phyloP scores from a whole-genome alignment of 1,284 basidiomycete species.

The Cystobasidiaceae sp. region DNA sequence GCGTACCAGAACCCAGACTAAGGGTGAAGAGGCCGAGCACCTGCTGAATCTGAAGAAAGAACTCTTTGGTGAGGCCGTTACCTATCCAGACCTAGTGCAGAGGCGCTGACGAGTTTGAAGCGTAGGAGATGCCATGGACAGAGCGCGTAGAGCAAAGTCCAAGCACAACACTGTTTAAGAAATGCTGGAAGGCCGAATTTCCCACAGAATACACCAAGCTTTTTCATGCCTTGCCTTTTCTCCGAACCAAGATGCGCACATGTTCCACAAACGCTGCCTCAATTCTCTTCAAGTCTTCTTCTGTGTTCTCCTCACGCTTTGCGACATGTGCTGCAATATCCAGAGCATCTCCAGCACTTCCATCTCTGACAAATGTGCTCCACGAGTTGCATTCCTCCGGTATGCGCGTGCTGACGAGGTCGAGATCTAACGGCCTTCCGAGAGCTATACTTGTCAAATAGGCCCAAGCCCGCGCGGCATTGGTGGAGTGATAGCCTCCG shows the following conservation, averaged over 20 bases:
- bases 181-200: not conserved
- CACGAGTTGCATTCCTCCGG: slow-evolving; percentile 4
- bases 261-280: not conserved
- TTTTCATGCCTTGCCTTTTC: not conserved
- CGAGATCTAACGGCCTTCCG: slow-evolving; percentile 40
- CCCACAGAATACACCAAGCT: no score
- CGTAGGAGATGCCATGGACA: no score
- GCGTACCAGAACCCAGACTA: no score
- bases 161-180: not conserved
- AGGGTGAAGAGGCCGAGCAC: no score
- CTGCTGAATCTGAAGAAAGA: no score
- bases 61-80: no score
- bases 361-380: slow-evolving; percentile 8
- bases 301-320: slow-evolving; percentile 16
- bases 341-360: slow-evolving; percentile 6
- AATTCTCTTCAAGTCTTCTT: slow-evolving; percentile 4
- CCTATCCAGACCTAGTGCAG: no score
- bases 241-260: not conserved
- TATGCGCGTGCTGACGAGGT: not conserved
- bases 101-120: no score
- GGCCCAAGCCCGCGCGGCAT: slow-evolving; percentile 78
- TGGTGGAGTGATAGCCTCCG: slow-evolving; percentile 75
- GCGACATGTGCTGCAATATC: not conserved
- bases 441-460: slow-evolving; percentile 70
- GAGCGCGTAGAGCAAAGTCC: not conserved